Evolutionary conservation across 2,329 filamentous ascomycete genomes (phyloP).

Genomic region (Cephalotrichum gorgonifer): DNA sequence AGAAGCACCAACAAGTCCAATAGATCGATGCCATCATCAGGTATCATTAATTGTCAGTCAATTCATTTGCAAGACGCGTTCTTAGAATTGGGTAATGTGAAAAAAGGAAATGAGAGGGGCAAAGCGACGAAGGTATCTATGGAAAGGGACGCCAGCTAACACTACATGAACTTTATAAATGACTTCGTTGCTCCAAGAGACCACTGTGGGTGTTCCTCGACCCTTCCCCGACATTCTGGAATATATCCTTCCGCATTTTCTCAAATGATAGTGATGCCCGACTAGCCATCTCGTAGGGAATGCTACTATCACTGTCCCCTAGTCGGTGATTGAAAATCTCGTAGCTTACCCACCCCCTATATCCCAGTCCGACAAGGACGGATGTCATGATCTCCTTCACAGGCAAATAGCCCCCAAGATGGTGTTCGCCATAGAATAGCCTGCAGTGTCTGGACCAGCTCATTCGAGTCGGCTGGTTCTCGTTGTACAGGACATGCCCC

Average conservation of each 20-base stretch:
- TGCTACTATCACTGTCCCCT: constrained; percentile 34
- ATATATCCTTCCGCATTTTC: constrained; percentile 27
- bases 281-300: constrained; percentile 47
- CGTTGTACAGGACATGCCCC: constrained; percentile 23
- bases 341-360: constrained; percentile 59
- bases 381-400: constrained; percentile 48
- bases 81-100: no score
- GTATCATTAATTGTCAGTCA: no score
- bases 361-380: constrained; percentile 54
- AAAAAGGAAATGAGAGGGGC: no score
- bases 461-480: constrained; percentile 43
- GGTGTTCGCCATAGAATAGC: constrained; percentile 42
- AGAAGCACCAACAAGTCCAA: no score
- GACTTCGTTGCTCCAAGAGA: not conserved
- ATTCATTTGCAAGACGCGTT: no score
- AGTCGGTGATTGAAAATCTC: constrained; percentile 58
- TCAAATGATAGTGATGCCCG: constrained; percentile 41
- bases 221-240: constrained; percentile 11
- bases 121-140: no score
- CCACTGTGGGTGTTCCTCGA: not conserved
- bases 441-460: constrained; percentile 68
- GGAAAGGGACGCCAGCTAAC: no score
- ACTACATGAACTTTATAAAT: not conserved
- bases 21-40: no score
- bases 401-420: constrained; percentile 57